Evolutionary conservation across 2,329 filamentous ascomycete genomes (phyloP), one percentile per base, ranked within the genome.

Genomic region (Parascedosporium putredinis): DNA sequence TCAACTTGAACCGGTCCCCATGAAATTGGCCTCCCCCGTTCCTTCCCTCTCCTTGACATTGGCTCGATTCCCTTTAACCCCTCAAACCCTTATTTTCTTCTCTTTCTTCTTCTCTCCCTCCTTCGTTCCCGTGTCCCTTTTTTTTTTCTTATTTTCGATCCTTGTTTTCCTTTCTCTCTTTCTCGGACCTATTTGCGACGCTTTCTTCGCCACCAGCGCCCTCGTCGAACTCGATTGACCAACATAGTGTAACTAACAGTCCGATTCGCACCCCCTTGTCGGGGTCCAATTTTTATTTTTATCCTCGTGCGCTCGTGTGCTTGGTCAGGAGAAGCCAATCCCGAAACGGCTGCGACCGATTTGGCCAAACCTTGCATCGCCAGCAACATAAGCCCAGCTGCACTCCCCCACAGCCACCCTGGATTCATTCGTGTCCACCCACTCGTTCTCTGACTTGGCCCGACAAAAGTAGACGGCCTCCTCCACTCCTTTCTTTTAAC

Each of bases 41-140:
- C 51, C 53, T 54, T 50, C 54, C 55, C 54, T 56, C 52, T 56
- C 58, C 52, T 57, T 57, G 60, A 55, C 34, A 47, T 46, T n/a
- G n/a, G n/a, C 20, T 42, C 38, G 20, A 16, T 10, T 24, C 38
- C 38, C 40, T 27, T 44, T 52, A 38, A 36, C 50, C 49, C 36
- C 49, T 47, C 40, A 44, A 52, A 45, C 29, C 46, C 42, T 38
- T 36, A 9, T 46, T 38, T 38, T 50, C 47, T 25, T 47, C 8
- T 7, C 47, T 49, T 31, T 48, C 36, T 49, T 50, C 16, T 33
- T 50, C 45, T 52, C 22, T n/a, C n/a, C n/a, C n/a, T n/a, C 45
- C 38, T 36, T 40, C 10, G 38, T 36, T 36, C 50, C 47, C 24
- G 27, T 23, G 22, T 22, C 23, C 22, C 45, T 49, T 49, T 8